Conservation (phyloP, 805 yeast species). For the Zygosaccharomyces rouxii region DNA sequence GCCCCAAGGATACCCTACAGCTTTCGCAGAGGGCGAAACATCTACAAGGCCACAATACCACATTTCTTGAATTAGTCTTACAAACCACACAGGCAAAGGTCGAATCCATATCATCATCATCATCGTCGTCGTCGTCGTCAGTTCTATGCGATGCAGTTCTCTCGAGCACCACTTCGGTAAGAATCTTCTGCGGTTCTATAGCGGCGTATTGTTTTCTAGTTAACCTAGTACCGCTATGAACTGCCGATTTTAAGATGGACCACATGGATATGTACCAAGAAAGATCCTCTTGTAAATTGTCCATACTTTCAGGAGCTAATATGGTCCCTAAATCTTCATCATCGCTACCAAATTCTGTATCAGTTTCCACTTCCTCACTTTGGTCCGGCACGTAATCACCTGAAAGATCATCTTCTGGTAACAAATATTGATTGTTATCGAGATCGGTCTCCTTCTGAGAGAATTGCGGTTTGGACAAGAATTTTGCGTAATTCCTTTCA, state of each 20-base stretch:
- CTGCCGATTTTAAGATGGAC: constrained; percentile 25
- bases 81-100: constrained; percentile 71
- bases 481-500: constrained; percentile 26
- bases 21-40: constrained; percentile 85
- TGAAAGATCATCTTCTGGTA: constrained; percentile 40
- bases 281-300: constrained; percentile 14
- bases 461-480: constrained; percentile 13
- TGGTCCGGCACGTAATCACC: constrained; percentile 31
- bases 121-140: constrained; percentile 10
- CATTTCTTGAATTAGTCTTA: constrained; percentile 64
- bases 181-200: constrained; percentile 28
- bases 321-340: constrained; percentile 3
- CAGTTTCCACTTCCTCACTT: constrained; percentile 29
- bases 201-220: constrained; percentile 37
- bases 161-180: constrained; percentile 29
- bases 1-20: constrained; percentile 69
- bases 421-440: constrained; percentile 30
- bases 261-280: constrained; percentile 32
- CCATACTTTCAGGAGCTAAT: constrained; percentile 9
- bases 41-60: constrained; percentile 89
- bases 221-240: constrained; percentile 23
- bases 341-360: constrained; percentile 6
- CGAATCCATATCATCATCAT: constrained; percentile 33
- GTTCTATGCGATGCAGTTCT: constrained; percentile 23
- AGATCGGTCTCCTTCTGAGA: constrained; percentile 8